Percentiles rank a stretch among this genome's conserved stretches.
Evolutionary conservation across 371 early-diverging fungal genomes (phyloP).

Genomic region (Circinella minor): DNA sequence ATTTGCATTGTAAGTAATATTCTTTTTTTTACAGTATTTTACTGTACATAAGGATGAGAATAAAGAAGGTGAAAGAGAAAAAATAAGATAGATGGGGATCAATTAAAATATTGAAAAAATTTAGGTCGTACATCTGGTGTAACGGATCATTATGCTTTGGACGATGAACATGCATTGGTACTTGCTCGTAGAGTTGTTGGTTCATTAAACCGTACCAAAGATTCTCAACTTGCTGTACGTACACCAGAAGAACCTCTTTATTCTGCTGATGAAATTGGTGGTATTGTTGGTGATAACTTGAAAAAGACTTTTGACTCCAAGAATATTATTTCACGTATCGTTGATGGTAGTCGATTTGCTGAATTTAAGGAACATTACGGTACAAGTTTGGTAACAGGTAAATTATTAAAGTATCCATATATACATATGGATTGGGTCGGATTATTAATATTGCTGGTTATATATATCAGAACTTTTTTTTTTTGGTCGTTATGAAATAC

Average conservation of each 20-base stretch:
- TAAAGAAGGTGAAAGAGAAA: too few relatives aligned
- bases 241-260: constrained; percentile 86
- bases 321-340: constrained; percentile 95
- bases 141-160: constrained; percentile 93
- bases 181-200: constrained; percentile 88
- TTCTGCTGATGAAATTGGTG: constrained; percentile 85
- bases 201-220: constrained; percentile 82
- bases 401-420: background rate
- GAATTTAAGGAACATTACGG: constrained; percentile 98
- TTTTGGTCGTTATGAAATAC: background rate
- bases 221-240: constrained; percentile 24
- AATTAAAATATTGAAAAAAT: too few relatives aligned
- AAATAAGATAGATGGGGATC: too few relatives aligned
- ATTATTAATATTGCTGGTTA: too few relatives aligned
- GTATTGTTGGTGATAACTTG: constrained; percentile 95
- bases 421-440: too few relatives aligned
- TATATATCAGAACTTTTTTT: background rate
- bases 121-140: constrained; percentile 85
- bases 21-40: background rate
- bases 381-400: constrained; percentile 89
- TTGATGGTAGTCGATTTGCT: constrained; percentile 92
- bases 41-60: background rate
- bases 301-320: constrained; percentile 91
- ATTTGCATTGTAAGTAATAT: constrained; percentile 86
- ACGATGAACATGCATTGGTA: constrained; percentile 92